These are phyloP conservation scores for Neopestalotiopsis clavispora DNA, from an alignment of 2,329 filamentous ascomycete species.

Conservation along the genomic window DNA sequence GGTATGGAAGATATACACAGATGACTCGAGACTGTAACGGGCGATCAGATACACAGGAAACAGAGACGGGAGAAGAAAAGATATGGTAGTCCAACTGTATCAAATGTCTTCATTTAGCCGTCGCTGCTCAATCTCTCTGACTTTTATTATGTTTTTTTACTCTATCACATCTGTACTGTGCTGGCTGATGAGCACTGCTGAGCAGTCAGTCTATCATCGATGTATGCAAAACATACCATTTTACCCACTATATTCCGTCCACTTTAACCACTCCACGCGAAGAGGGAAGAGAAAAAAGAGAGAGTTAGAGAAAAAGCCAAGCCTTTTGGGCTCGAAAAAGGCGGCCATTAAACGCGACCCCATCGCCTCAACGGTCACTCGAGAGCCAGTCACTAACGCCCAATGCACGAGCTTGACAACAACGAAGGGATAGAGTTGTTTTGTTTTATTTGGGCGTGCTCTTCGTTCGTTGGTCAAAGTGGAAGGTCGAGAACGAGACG, in stretches of 20 bases:
- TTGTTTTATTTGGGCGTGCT: background rate
- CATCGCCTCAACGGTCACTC: background rate
- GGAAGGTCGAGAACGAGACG: background rate
- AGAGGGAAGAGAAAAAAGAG: background rate
- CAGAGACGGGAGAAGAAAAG: background rate
- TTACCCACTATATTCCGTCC: background rate
- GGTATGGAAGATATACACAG: background rate
- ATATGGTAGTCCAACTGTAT: background rate
- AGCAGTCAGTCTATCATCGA: background rate
- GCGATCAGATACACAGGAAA: background rate
- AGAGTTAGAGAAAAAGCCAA: constrained; percentile 13
- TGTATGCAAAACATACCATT: background rate
- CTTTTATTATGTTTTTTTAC: background rate
- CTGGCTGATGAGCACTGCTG: background rate
- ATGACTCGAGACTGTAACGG: background rate
- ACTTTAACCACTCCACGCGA: background rate
- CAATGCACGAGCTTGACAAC: background rate
- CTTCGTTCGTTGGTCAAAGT: constrained; percentile 9
- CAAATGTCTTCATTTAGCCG: background rate
- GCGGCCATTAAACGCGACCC: constrained; percentile 15
- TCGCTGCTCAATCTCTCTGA: background rate
- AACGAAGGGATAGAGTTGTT: background rate
- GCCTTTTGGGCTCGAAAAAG: background rate
- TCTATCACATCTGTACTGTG: background rate
- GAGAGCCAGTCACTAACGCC: constrained; percentile 6